phyloP scores from a whole-genome alignment of 352 stramenopile genomes.

The Globisporangium barbulae region DNA sequence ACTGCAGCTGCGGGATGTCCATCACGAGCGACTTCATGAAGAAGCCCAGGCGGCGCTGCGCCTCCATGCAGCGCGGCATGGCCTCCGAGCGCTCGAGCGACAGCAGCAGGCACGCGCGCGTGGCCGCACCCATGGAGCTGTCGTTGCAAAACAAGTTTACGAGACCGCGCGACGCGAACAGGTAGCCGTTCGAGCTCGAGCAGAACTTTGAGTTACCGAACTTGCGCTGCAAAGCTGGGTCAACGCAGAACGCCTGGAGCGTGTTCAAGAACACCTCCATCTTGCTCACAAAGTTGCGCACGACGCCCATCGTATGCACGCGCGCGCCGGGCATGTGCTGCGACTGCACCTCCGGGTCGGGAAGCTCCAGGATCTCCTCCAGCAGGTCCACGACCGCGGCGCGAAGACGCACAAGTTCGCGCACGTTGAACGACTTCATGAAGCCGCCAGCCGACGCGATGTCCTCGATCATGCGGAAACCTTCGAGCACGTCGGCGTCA shows the following conservation, averaged over 20 bases:
- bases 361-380: constrained; percentile 78
- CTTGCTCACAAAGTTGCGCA: constrained; percentile 87
- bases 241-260: constrained; percentile 66
- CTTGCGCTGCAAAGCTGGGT: constrained; percentile 59
- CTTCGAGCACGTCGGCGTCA: constrained; percentile 76
- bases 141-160: constrained; percentile 74
- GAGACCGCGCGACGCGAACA: constrained; percentile 60
- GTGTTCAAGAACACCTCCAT: constrained; percentile 74
- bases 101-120: constrained; percentile 58
- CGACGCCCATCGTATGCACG: constrained; percentile 79
- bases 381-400: constrained; percentile 66
- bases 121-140: constrained; percentile 70
- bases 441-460: constrained; percentile 60
- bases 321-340: constrained; percentile 59
- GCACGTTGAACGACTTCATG: constrained; percentile 75
- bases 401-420: constrained; percentile 58
- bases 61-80: constrained; percentile 61
- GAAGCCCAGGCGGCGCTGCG: constrained; percentile 74
- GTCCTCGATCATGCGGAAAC: constrained; percentile 77
- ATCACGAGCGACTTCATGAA: constrained; percentile 88
- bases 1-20: constrained; percentile 75
- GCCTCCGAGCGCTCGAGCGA: constrained; percentile 64
- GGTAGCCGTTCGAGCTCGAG: constrained; percentile 57
- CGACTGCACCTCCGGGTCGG: constrained; percentile 69
- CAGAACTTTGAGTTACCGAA: constrained; percentile 80